Evolutionary conservation across 164 flowering plant species (phyloP).

Genomic region (Annona squamosa): DNA sequence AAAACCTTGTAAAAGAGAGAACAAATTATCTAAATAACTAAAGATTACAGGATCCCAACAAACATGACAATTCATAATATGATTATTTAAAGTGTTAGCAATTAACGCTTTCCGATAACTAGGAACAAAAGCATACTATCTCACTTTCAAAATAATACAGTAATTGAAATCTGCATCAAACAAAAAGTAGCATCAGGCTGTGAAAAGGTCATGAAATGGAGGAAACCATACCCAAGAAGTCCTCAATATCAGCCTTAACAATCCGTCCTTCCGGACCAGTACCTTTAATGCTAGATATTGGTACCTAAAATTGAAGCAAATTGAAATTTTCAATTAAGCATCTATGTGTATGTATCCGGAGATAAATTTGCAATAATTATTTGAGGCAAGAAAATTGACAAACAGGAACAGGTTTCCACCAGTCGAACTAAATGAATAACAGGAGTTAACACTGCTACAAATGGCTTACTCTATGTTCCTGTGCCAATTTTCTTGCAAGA

Average conservation of each 20-base stretch:
- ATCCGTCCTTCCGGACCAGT: slow-evolving; percentile 91
- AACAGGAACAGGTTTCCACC: not conserved
- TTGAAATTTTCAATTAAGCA: not conserved
- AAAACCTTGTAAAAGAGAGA: too few species aligned
- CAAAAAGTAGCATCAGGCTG: not conserved
- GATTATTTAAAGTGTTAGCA: too few species aligned
- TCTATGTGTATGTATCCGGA: not conserved
- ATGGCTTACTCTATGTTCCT: slow-evolving; percentile 62
- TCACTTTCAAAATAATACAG: too few species aligned
- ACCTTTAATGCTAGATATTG: slow-evolving; percentile 81
- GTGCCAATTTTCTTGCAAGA: slow-evolving; percentile 83
- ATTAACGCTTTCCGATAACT: too few species aligned
- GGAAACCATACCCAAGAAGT: slow-evolving; percentile 65
- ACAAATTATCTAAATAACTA: too few species aligned
- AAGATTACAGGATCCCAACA: too few species aligned
- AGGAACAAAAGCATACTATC: too few species aligned
- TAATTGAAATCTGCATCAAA: not conserved
- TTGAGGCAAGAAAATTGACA: not conserved
- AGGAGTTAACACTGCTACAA: not conserved
- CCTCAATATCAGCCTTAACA: slow-evolving; percentile 96
- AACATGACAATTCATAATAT: too few species aligned
- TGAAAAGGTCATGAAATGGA: not conserved
- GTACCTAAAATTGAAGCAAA: slow-evolving; percentile 35
- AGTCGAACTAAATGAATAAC: not conserved
- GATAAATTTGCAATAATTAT: not conserved